phyloP scores from a whole-genome alignment of 2,329 filamentous ascomycete species.

The Fusarium falciforme region DNA sequence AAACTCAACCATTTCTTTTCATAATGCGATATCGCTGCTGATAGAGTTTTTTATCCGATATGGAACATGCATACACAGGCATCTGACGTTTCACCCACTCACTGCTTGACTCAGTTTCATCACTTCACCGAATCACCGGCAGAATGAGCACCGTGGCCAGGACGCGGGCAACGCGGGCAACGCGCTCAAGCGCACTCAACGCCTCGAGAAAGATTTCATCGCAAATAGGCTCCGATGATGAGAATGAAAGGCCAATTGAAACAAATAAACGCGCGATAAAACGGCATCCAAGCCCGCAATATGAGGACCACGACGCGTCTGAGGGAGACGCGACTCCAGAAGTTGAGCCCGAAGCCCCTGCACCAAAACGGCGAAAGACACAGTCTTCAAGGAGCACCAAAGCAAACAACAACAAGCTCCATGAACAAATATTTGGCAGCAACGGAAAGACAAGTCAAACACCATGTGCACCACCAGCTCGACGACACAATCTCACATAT shows the following conservation, averaged over 20 bases:
- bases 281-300: constrained; percentile 17
- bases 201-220: constrained; percentile 37
- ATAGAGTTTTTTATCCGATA: neutral
- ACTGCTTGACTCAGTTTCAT: neutral
- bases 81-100: neutral
- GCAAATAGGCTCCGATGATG: constrained; percentile 29
- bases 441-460: neutral
- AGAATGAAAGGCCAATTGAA: neutral
- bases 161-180: constrained; percentile 28
- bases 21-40: neutral
- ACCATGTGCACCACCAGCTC: constrained; percentile 32
- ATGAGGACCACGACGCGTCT: constrained; percentile 39
- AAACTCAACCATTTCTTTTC: neutral
- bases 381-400: constrained; percentile 27
- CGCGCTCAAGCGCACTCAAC: constrained; percentile 34
- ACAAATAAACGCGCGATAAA: constrained; percentile 15
- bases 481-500: constrained; percentile 56
- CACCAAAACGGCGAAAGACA: constrained; percentile 38
- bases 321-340: constrained; percentile 34
- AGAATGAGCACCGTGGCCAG: constrained; percentile 19
- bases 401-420: constrained; percentile 14
- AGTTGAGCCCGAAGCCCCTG: constrained; percentile 30
- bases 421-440: constrained; percentile 31
- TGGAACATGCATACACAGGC: neutral
- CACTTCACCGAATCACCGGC: neutral